phyloP scores from a whole-genome alignment of 371 early-diverging fungal species.

The Capniomyces stellatus region DNA sequence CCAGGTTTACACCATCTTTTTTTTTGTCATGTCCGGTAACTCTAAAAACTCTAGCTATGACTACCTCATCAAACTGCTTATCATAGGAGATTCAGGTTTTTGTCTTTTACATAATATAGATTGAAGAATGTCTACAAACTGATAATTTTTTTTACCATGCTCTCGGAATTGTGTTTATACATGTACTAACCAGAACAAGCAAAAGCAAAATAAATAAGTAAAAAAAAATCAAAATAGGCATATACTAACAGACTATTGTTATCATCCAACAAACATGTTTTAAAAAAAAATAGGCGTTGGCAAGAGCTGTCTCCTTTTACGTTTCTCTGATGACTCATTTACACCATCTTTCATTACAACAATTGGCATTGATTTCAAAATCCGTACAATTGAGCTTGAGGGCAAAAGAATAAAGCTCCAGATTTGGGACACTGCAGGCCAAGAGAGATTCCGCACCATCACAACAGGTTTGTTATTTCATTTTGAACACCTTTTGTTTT shows the following conservation, averaged over 20 bases:
- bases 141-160: no score
- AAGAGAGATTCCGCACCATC: conserved; percentile 99
- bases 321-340: conserved; percentile 96
- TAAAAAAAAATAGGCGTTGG: conserved; percentile 67
- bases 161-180: no score
- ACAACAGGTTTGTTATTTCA: conserved; percentile 48
- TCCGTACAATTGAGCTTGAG: conserved; percentile 96
- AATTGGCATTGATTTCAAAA: conserved; percentile 99
- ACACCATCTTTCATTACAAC: conserved; percentile 96
- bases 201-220: neutral
- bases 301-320: conserved; percentile 90
- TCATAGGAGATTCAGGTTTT: conserved; percentile 98
- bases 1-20: no score
- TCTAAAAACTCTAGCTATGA: conserved; percentile 48
- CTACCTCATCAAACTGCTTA: conserved; percentile 94
- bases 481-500: neutral
- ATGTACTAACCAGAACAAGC: no score
- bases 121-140: no score
- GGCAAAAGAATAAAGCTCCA: conserved; percentile 98
- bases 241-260: neutral
- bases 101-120: neutral
- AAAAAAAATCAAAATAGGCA: neutral
- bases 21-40: conserved; percentile 22
- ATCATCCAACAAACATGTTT: neutral
- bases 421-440: conserved; percentile 99